Base-by-base conservation (phyloP, 345 rosid genomes). In the Acer negundo region DNA sequence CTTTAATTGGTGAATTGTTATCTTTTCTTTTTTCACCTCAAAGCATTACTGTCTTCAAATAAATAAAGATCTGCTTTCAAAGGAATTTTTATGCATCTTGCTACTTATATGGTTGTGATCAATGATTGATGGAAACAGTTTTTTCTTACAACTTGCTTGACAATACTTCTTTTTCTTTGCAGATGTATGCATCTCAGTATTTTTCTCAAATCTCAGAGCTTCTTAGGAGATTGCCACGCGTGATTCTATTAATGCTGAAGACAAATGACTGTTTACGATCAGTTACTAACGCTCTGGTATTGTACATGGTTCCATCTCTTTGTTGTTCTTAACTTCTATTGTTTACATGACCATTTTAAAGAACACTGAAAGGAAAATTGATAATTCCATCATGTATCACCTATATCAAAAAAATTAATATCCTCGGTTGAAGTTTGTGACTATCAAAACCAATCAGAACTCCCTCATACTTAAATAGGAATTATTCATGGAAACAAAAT, bases 191-290 rank as follows among this genome's bases (percentile, higher is more conserved):
- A 75, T 93, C 98, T 78, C 91, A 92, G 81, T 90, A 93, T 77
- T 93, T 95, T 82, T 81, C 90, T 66, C 88, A 95, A 82, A 95
- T 95, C 79, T 88, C 98, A 7, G 97, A 95, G 87, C 99, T 95
- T 80, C 91, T 95, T 11, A 86, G 96, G 82, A 92, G 97, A 81
- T 81, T 95, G 72, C 99, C 99, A 2, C 94, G 99, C 15, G 97
- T 90, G 19, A 92, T 95, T 90, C 82, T 95, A 75, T 82, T 95
- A 72, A 85, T 93, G 96, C 86, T 95, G 85, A 93, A 95, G 86
- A 93, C 98, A 63, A 95, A 95, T 77, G 99, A 95, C 83, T 95
- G 99, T 82, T 87, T 95, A 71, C 87, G 97, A 83, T 81, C 99
- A 0, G 98, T 95, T 22, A 95, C 93, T 78, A 92, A 86, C 61